Conservation (phyloP, 2,329 filamentous ascomycete genomes). For the Trichoderma sp. region DNA sequence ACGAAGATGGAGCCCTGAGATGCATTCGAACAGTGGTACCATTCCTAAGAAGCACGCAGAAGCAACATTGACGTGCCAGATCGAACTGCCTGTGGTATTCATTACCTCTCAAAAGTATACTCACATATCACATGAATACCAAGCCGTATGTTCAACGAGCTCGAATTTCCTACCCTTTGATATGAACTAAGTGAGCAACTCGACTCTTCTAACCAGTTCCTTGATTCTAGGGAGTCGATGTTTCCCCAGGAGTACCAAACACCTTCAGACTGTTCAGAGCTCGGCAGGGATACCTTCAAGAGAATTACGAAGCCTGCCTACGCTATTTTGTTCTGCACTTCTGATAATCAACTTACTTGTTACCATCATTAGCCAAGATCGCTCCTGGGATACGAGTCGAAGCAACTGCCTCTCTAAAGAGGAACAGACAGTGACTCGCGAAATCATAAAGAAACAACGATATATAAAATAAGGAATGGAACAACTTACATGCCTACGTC, state of each 20-base stretch:
- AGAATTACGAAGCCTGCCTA: neutral
- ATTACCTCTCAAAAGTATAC: neutral
- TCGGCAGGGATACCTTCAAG: neutral
- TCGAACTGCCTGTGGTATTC: neutral
- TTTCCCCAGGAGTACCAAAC: neutral
- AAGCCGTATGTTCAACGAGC: neutral
- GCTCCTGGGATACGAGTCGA: neutral
- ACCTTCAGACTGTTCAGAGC: neutral
- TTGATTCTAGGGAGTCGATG: neutral
- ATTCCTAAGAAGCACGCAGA: neutral
- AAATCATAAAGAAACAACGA: neutral
- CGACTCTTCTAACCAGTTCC: neutral
- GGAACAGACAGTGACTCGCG: neutral
- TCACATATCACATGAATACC: neutral
- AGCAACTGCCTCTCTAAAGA: neutral
- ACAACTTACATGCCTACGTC: neutral
- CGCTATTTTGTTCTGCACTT: neutral
- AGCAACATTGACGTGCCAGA: neutral
- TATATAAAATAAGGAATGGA: neutral
- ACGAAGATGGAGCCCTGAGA: neutral
- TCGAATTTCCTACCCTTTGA: neutral
- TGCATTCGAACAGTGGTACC: neutral
- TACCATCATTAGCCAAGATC: neutral
- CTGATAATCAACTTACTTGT: neutral
- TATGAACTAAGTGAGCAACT: neutral